Percentiles rank a stretch among this genome's conserved stretches.
Conservation (phyloP, 306 rosid genomes). For the Gastrolobium bilobum region DNA sequence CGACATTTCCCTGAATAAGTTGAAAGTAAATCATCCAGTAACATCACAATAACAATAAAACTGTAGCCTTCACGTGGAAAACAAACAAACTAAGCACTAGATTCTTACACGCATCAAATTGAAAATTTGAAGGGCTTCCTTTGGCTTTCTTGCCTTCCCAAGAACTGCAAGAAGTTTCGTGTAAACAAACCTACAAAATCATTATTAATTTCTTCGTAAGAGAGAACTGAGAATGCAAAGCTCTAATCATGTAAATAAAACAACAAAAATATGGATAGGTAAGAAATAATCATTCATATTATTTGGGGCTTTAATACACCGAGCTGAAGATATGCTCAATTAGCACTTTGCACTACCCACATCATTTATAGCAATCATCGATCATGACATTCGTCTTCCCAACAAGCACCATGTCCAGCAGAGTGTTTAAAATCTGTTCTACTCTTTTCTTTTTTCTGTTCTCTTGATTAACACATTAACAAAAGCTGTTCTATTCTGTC, state of each 20-base stretch:
- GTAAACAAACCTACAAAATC: slow-evolving; percentile 82
- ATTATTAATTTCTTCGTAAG: slow-evolving; percentile 29
- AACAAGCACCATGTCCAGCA: slow-evolving; percentile 4
- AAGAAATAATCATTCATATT: not conserved
- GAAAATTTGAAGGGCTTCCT: slow-evolving; percentile 85
- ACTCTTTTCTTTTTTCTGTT: not conserved
- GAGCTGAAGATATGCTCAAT: slow-evolving; percentile 27
- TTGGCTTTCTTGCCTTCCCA: slow-evolving; percentile 84
- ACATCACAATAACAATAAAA: slow-evolving; percentile 41
- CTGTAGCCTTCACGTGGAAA: slow-evolving; percentile 20
- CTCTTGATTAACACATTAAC: slow-evolving; percentile 26
- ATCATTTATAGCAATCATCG: not conserved
- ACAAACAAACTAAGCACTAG: slow-evolving; percentile 49
- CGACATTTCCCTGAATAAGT: slow-evolving; percentile 72
- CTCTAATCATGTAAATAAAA: slow-evolving; percentile 28
- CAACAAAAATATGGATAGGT: not conserved
- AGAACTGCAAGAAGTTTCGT: slow-evolving; percentile 92
- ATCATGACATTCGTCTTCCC: slow-evolving; percentile 12
- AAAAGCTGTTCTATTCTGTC: slow-evolving; percentile 17
- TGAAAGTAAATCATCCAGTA: slow-evolving; percentile 45
- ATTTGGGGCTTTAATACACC: slow-evolving; percentile 11
- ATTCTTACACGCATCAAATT: slow-evolving; percentile 79
- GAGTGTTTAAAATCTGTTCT: not conserved
- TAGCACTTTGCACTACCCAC: slow-evolving; percentile 6
- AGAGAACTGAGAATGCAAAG: slow-evolving; percentile 29